These are phyloP conservation scores for Sphagnum tenellum DNA, from an alignment of 225 moss, liverwort and hornwort genomes.

Conservation along the genomic window DNA sequence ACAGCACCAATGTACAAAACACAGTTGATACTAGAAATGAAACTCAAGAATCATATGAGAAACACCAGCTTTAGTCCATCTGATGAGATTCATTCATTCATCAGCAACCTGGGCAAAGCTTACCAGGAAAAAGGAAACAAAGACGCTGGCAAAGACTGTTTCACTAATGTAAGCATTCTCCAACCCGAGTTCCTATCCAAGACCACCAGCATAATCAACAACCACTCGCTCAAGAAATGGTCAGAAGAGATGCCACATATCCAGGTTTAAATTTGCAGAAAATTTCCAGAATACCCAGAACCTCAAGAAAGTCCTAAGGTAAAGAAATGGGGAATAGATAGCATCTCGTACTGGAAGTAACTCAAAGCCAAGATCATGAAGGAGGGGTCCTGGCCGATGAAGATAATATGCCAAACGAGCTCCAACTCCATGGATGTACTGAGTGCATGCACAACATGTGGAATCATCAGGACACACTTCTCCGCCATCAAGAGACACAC, in stretches of 20 bases:
- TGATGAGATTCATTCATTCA: too few relatives aligned
- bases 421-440: slow-evolving; percentile 86
- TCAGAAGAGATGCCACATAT: neutral
- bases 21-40: too few relatives aligned
- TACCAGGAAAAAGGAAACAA: slow-evolving; percentile 60
- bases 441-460: slow-evolving; percentile 1
- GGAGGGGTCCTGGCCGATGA: slow-evolving; percentile 77
- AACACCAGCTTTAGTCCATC: too few relatives aligned
- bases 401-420: slow-evolving; percentile 93
- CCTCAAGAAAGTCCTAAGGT: too few relatives aligned
- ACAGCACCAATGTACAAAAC: too few relatives aligned
- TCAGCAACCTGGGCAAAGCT: slow-evolving; percentile 1
- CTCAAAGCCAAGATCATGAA: slow-evolving; percentile 89
- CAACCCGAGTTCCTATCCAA: slow-evolving; percentile 58
- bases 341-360: slow-evolving; percentile 48
- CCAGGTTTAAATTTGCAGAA: too few relatives aligned
- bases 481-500: neutral
- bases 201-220: neutral
- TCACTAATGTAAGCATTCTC: slow-evolving; percentile 81
- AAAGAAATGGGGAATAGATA: too few relatives aligned
- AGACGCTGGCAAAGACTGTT: slow-evolving; percentile 69
- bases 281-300: too few relatives aligned
- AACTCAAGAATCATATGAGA: too few relatives aligned
- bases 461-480: neutral
- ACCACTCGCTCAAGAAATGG: neutral